Evolutionary conservation across 345 rosid species (phyloP).

Genomic region (Clarkia xantiana): DNA sequence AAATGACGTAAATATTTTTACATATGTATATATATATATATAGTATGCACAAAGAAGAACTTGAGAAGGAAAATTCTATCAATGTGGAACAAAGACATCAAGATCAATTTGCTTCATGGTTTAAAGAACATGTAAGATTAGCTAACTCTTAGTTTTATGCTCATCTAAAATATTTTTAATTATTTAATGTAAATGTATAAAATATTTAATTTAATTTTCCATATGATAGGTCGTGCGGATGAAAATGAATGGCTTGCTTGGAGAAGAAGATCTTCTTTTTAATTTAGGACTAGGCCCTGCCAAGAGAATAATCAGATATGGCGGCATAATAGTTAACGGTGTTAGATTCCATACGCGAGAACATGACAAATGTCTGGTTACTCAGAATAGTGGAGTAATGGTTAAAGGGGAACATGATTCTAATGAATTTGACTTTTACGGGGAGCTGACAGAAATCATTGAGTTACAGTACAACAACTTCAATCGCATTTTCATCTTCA

Average conservation of each 20-base stretch:
- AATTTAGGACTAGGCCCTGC: neutral
- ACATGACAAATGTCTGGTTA: no score
- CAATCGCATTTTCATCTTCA: neutral
- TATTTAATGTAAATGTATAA: neutral
- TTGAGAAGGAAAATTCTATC: neutral
- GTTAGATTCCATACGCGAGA: neutral
- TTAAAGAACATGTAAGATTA: neutral
- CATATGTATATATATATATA: no score
- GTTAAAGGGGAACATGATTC: neutral
- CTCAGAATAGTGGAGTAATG: neutral
- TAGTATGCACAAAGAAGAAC: neutral
- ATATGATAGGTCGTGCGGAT: no score
- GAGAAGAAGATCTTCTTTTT: neutral
- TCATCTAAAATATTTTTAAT: neutral
- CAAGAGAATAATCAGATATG: neutral
- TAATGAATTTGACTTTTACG: neutral
- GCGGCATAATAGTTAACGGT: neutral
- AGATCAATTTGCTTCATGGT: neutral
- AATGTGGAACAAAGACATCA: neutral
- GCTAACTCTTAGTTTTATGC: neutral
- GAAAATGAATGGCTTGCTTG: no score
- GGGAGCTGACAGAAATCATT: neutral
- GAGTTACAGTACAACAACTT: neutral
- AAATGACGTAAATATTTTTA: no score
- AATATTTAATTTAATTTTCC: neutral